A percentile compares a stretch with the other conserved stretches of the same genome.
phyloP scores from a whole-genome alignment of 2,329 filamentous ascomycete species.

The Aspergillus floridensis region DNA sequence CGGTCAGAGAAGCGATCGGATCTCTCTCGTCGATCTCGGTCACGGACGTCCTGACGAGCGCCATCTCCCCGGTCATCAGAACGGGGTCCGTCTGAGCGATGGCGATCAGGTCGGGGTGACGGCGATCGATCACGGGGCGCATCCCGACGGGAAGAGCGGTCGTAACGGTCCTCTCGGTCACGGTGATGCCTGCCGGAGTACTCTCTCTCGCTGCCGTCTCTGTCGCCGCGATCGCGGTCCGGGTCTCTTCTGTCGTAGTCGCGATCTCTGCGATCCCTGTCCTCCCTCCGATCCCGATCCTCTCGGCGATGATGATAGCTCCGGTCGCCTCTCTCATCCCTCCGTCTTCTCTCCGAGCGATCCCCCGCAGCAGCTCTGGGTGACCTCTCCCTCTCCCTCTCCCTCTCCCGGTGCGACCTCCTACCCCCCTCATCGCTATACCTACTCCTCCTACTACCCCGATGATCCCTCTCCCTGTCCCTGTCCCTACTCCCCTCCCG shows the following conservation, averaged over 20 bases:
- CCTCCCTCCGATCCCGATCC: conserved; percentile 20
- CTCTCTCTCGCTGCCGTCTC: conserved; percentile 17
- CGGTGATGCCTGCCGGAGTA: conserved; percentile 21
- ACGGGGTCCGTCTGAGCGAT: conserved; percentile 12
- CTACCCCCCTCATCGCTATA: conserved; percentile 24
- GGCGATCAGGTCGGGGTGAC: conserved; percentile 19
- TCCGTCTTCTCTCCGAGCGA: conserved; percentile 23
- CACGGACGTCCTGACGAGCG: conserved; percentile 8
- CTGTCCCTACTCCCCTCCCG: conserved; percentile 26
- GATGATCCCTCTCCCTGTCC: conserved; percentile 22
- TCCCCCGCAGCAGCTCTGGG: conserved; percentile 19
- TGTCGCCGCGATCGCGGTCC: conserved; percentile 11
- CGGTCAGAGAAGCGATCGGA: conserved; percentile 19
- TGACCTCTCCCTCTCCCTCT: conserved; percentile 16
- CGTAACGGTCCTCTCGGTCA: conserved; percentile 25
- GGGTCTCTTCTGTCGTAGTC: not conserved
- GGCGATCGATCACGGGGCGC: conserved; percentile 23
- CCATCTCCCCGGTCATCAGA: conserved; percentile 12
- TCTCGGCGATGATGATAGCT: conserved; percentile 10
- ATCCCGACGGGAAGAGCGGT: conserved; percentile 21
- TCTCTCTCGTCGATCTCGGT: conserved; percentile 17
- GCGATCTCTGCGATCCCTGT: conserved; percentile 17
- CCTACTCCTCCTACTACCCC: conserved; percentile 17
- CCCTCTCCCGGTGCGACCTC: conserved; percentile 15
- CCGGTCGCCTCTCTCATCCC: conserved; percentile 16